Evolutionary conservation across 2,329 filamentous ascomycete genomes (phyloP).

Genomic region (Grosmannia huntii): DNA sequence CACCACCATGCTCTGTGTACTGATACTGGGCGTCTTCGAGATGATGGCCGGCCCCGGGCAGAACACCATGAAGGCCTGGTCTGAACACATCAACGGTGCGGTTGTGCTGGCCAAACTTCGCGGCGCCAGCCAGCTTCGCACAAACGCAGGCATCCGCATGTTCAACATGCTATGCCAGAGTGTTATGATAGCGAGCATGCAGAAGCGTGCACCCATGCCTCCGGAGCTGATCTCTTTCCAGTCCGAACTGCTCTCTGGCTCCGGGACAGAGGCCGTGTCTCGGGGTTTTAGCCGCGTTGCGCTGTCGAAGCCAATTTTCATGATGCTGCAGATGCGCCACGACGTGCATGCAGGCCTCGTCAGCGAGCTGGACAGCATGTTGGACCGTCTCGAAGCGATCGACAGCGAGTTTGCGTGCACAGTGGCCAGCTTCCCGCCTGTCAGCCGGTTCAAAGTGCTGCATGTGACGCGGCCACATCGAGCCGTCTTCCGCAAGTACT

Average conservation of each 20-base stretch:
- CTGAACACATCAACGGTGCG: conserved; percentile 40
- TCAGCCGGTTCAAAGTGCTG: conserved; percentile 30
- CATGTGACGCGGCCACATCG: conserved; percentile 25
- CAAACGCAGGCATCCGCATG: conserved; percentile 33
- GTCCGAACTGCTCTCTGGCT: conserved; percentile 23
- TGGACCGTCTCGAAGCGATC: conserved; percentile 24
- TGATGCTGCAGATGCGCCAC: conserved; percentile 32
- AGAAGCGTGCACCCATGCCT: conserved; percentile 35
- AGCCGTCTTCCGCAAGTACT: conserved; percentile 27
- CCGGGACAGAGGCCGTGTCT: conserved; percentile 21
- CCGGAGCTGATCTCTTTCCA: conserved; percentile 33
- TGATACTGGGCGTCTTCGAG: conserved; percentile 42
- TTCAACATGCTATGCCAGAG: conserved; percentile 41
- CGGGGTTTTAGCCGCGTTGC: conserved; percentile 22
- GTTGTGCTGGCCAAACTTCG: conserved; percentile 36
- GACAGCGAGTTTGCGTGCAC: conserved; percentile 30
- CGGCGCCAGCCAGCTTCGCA: conserved; percentile 32
- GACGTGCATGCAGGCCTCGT: conserved; percentile 27
- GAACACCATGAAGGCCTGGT: conserved; percentile 36
- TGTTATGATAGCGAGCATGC: conserved; percentile 38
- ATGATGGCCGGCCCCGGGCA: conserved; percentile 34
- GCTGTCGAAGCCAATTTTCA: conserved; percentile 31
- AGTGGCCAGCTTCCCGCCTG: conserved; percentile 23
- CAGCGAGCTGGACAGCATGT: conserved; percentile 26
- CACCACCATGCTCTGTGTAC: conserved; percentile 38